Conservation (phyloP, 306 rosid species). For the Malus sieversii region DNA sequence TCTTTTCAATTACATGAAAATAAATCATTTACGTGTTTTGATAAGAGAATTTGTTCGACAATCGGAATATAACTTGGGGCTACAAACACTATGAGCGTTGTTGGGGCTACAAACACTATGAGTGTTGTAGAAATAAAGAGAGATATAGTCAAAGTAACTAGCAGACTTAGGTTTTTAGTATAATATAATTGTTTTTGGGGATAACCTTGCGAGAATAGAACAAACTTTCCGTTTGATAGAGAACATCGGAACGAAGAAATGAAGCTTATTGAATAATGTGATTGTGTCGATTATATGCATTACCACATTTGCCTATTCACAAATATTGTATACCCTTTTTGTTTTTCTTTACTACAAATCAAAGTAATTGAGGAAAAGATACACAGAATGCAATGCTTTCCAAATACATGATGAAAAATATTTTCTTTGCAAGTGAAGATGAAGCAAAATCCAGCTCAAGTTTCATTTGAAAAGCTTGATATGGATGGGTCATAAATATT, state of each 20-base stretch:
- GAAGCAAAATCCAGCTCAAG: neutral
- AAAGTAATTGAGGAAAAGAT: neutral
- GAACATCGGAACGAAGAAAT: neutral
- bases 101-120: fast-evolving
- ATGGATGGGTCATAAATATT: neutral
- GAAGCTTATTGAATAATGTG: neutral
- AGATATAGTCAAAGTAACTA: too few species aligned
- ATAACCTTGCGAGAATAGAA: neutral
- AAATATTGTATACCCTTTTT: neutral
- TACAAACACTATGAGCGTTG: fast-evolving
- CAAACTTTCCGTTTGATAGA: neutral
- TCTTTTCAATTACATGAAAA: neutral
- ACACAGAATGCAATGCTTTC: neutral
- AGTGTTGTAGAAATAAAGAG: neutral
- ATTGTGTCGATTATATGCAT: neutral
- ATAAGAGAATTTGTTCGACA: neutral
- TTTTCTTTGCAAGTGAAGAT: neutral
- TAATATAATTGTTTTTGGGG: neutral
- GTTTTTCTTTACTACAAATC: neutral
- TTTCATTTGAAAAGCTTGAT: neutral
- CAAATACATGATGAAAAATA: neutral
- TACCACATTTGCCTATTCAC: neutral
- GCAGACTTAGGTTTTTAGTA: neutral
- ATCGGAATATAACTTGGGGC: fast-evolving
- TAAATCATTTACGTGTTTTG: neutral